Percentiles rank a stretch among this genome's conserved stretches.
Evolutionary conservation across 2,329 filamentous ascomycete species (phyloP).

Genomic region (Cercospora canescens): DNA sequence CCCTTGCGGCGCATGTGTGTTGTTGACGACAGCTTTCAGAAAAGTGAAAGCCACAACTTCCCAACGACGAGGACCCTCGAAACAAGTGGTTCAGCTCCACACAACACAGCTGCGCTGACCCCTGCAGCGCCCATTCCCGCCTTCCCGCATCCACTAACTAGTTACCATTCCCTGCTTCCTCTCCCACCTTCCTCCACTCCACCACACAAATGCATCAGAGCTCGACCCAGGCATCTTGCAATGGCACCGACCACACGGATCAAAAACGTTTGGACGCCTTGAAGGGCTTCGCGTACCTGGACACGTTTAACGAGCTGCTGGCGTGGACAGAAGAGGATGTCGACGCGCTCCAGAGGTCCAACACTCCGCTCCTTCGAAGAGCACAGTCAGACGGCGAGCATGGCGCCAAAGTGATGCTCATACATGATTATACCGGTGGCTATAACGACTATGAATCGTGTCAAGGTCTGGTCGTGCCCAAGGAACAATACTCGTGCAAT

Average conservation of each 20-base stretch:
- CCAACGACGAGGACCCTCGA: constrained; percentile 5
- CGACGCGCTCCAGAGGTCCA: constrained; percentile 40
- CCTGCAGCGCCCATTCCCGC: constrained; percentile 3
- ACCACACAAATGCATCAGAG: neutral
- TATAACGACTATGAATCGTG: constrained; percentile 47
- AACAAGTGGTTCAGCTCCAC: neutral
- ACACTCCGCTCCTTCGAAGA: constrained; percentile 39
- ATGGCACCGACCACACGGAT: neutral
- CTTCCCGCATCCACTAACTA: neutral
- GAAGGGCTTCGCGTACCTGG: constrained; percentile 43
- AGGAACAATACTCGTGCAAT: constrained; percentile 43
- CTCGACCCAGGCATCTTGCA: neutral
- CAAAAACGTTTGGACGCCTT: neutral
- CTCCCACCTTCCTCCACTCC: neutral
- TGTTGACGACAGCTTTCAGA: constrained; percentile 5
- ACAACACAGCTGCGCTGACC: neutral
- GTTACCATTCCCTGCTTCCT: neutral
- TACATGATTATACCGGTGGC: constrained; percentile 44
- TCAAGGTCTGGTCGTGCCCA: constrained; percentile 33
- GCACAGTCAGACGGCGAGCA: neutral
- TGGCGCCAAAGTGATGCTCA: constrained; percentile 35
- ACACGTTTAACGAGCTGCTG: constrained; percentile 42
- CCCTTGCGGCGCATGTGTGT: constrained; percentile 8
- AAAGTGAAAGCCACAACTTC: neutral
- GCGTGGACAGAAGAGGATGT: constrained; percentile 35